A percentile compares a stretch with the other conserved stretches of the same genome.
phyloP scores from a whole-genome alignment of 495 filamentous ascomycete species.

The Podospora sp. region DNA sequence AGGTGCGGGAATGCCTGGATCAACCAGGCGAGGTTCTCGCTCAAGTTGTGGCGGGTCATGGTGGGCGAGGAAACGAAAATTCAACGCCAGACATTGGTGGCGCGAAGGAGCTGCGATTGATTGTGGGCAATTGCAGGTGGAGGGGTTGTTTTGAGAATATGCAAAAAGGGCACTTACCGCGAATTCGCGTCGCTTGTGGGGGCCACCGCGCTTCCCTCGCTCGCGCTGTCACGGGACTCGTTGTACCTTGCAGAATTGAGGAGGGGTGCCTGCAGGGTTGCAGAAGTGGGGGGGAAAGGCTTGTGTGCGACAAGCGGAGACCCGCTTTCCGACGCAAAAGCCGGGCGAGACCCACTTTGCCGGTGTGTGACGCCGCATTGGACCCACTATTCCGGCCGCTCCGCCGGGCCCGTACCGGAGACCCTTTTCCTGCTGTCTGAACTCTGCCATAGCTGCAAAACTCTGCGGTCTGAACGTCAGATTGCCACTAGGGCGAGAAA shows the following conservation, averaged over 20 bases:
- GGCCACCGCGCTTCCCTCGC: neutral
- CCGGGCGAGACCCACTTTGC: too few species aligned
- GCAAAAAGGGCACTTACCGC: neutral
- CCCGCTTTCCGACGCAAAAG: too few species aligned
- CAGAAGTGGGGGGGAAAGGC: neutral
- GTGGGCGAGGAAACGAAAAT: constrained; percentile 20
- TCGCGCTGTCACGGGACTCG: neutral
- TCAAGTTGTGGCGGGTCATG: constrained; percentile 70
- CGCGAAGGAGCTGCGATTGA: neutral
- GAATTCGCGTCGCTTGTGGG: neutral
- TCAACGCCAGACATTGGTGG: neutral
- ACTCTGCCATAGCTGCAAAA: too few species aligned
- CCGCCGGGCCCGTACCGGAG: too few species aligned
- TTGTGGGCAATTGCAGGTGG: neutral
- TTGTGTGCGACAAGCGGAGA: too few species aligned
- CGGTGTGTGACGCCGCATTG: neutral
- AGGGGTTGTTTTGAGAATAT: neutral
- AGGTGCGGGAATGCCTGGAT: constrained; percentile 34
- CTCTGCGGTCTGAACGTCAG: neutral
- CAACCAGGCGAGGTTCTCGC: constrained; percentile 62
- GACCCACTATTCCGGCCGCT: neutral
- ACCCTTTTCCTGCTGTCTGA: too few species aligned
- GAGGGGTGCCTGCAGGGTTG: neutral
- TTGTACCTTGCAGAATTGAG: neutral
- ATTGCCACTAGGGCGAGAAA: neutral